Evolutionary conservation across 257 asterid species (phyloP).

Genomic region (Thymus quinquecostatus): DNA sequence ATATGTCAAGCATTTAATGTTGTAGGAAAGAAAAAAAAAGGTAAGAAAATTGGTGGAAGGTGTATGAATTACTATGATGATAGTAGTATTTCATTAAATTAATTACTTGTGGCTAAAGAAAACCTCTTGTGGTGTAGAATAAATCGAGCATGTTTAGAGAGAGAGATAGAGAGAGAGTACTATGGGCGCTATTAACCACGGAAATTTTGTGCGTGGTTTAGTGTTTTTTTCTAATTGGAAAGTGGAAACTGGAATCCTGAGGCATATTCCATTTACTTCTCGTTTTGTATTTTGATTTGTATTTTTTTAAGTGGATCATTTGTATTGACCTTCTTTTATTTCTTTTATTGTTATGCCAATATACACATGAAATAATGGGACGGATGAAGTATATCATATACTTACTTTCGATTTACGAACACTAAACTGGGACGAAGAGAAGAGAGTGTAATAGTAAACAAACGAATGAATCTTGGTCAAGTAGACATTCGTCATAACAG

Average conservation of each 20-base stretch:
- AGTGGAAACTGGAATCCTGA: background rate
- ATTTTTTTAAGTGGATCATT: background rate
- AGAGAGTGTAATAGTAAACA: no score
- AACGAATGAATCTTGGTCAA: background rate
- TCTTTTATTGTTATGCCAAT: no score
- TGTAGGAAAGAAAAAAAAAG: no score
- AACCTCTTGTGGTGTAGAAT: background rate
- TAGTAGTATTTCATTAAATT: no score
- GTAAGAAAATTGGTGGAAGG: background rate
- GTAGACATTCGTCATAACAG: background rate
- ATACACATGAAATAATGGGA: no score
- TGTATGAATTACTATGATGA: background rate
- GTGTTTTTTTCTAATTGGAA: background rate
- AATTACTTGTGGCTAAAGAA: background rate
- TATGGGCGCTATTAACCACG: conserved; percentile 31
- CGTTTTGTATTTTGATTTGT: background rate
- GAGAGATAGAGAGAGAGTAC: background rate
- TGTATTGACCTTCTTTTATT: no score
- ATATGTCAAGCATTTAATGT: no score
- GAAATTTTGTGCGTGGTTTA: conserved; percentile 18
- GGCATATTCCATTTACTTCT: conserved; percentile 14
- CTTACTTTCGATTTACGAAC: no score
- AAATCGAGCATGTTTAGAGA: background rate
- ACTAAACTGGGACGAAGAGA: no score
- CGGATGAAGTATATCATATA: no score